Evolutionary conservation across 371 early-diverging fungal genomes (phyloP), one percentile per base, ranked within the genome.

Genomic region (Apophysomyces ossiformis): DNA sequence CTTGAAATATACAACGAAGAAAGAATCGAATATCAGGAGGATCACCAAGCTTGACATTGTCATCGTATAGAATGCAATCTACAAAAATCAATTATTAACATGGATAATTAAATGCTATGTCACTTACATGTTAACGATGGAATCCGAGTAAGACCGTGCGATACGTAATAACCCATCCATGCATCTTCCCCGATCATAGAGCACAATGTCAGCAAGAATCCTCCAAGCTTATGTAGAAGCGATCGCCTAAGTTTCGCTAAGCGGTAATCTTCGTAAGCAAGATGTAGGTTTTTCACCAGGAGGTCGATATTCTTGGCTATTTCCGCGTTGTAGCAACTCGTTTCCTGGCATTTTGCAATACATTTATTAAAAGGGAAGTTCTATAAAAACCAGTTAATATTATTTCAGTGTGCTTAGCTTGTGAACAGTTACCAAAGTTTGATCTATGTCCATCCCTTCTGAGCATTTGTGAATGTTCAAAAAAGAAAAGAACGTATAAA

Each of bases 261-360:
- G 12, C 84, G 85, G 35, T 88, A 74, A 54, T 92, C 89, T 64
- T 91, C 89, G 63, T 84, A 87, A 8, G 89, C 73, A 0, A 91
- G 69, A 69, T 92, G 92, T 1, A 92, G 62, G 18, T 78, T 76
- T 7, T 74, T 71, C 18, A 89, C 64, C 37, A 80, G 78, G 1
- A 64, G 7, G 21, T 77, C 69, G 13, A 78, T 41, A 15, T 76
- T 63, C 5, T 72, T 67, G 5, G 54, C 21, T 21, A 50, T 50
- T 5, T 50, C 54, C 21, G 1, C 21, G 11, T 50, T 26, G 21
- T 45, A 38, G 64, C 69, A 45, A 37, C 64, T 46, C 57, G 66
- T 7, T 56, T 37, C 41, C 56, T 66, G 64, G 12, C 37, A 32
- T 4, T 37, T 16, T 43, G 21, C 63, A n/a, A 35, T 56, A 37